phyloP scores from a whole-genome alignment of 805 yeast species.

The Blastobotrys terrestris region DNA sequence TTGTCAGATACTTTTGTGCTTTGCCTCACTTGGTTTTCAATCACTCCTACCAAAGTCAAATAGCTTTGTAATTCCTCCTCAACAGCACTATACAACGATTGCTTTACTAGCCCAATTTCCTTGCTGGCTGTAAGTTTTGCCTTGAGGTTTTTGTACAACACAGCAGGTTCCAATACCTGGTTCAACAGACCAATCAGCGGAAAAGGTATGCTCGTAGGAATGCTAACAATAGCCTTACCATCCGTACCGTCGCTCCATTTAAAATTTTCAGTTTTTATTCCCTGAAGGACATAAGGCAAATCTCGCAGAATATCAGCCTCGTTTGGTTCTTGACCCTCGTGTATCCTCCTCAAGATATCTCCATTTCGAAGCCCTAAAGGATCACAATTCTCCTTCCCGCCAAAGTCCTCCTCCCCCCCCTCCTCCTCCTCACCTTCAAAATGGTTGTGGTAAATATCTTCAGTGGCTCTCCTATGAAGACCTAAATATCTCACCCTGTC shows the following conservation, averaged over 20 bases:
- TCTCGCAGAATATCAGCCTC: slow-evolving; percentile 18
- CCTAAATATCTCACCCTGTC: neutral
- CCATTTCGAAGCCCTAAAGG: slow-evolving; percentile 2
- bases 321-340: slow-evolving; percentile 14
- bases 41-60: slow-evolving; percentile 37
- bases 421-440: neutral
- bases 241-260: slow-evolving; percentile 14
- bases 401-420: neutral
- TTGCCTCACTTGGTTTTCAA: slow-evolving; percentile 36
- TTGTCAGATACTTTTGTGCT: slow-evolving; percentile 28
- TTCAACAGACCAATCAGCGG: slow-evolving; percentile 53
- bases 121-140: slow-evolving; percentile 29
- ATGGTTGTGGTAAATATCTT: neutral
- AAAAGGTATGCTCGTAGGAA: slow-evolving; percentile 37
- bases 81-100: slow-evolving; percentile 51
- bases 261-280: slow-evolving; percentile 20
- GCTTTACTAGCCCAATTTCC: slow-evolving; percentile 44
- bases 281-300: slow-evolving; percentile 30
- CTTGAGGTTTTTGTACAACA: slow-evolving; percentile 42
- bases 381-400: neutral
- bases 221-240: slow-evolving; percentile 8
- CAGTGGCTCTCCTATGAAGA: neutral
- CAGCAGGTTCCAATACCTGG: slow-evolving; percentile 62
- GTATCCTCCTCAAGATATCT: slow-evolving; percentile 10
- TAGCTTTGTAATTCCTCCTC: slow-evolving; percentile 39